phyloP scores from a whole-genome alignment of 1,284 basidiomycete genomes.

The Melampsora americana region DNA sequence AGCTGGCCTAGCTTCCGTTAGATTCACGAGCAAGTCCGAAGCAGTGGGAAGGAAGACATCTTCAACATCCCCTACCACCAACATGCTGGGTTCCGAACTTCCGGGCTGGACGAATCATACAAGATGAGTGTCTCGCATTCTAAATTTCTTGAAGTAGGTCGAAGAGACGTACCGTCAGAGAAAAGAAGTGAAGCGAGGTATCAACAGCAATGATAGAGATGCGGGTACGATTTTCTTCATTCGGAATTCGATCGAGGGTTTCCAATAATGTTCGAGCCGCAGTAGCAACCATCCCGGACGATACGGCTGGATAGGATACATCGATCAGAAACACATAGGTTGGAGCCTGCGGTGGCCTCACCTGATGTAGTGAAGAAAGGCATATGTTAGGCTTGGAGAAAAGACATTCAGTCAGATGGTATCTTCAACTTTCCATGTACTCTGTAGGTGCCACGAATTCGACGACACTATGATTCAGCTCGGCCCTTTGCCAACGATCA shows the following conservation, averaged over 20 bases:
- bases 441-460: conserved; percentile 98
- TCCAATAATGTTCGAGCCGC: conserved; percentile 93
- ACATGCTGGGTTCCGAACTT: conserved; percentile 80
- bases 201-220: conserved; percentile 91
- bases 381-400: not conserved
- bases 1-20: conserved; percentile 76
- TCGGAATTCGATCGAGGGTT: conserved; percentile 89
- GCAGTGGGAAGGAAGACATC: conserved; percentile 98
- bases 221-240: conserved; percentile 88
- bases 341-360: conserved; percentile 92
- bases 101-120: conserved; percentile 63
- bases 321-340: conserved; percentile 97
- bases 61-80: conserved; percentile 93
- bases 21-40: conserved; percentile 87
- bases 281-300: conserved; percentile 95
- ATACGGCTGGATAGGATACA: conserved; percentile 84
- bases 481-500: conserved; percentile 87
- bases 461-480: conserved; percentile 87
- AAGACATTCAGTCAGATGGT: not conserved
- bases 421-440: conserved; percentile 72
- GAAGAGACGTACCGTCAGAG: conserved; percentile 59
- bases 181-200: conserved; percentile 93
- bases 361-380: conserved; percentile 46
- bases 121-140: not conserved
- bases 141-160: not conserved